Base-by-base conservation (phyloP, 1,139 yeast genomes). In the Kurtzmaniella quercitrusa region DNA sequence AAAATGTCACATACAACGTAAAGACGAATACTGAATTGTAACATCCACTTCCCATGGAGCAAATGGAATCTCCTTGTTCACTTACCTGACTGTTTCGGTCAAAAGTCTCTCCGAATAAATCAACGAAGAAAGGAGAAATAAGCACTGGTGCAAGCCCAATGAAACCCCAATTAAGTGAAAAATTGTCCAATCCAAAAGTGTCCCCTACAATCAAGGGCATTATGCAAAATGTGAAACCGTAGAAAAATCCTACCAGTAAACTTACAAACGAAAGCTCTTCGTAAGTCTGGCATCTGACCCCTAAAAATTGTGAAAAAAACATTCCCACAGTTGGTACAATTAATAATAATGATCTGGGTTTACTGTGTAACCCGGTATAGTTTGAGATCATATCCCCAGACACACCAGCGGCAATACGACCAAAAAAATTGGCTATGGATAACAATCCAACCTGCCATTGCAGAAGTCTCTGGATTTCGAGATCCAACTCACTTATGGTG, bases 141-240 rank as follows among this genome's bases (percentile, higher is more conserved):
- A 74, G 20, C 7, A 78, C 70, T 1, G 84, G 82, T 0, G 83
- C 78, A 39, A 78, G 52, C 17, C 74, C 71, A 26, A 78, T 70
- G 22, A 78, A 55, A 1, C 85, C 85, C 83, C 83, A 80, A 45
- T 78, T 77, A 46, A 68, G 71, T 1, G 82, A 74, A 51, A 77
- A 78, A 40, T 68, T 67, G 8, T 66, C 68, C 64, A 79, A 69
- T 1, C 84, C 84, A 60, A 79, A 80, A 9, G 66, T 57, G 47
- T 80, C 84, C 4, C 82, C 77, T 5, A 78, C 74, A n/a, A 80
- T 69, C 17, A 77, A 71, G 14, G 84, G 84, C 63, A 76, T 66
- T 5, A 78, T 66, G 48, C 82, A 76, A 60, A 79, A 78, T 2
- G 76, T 66, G 48, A 76, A 76, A 0, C 85, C 85, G 54, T 80